Evolutionary conservation across 169 alveolate genomes (phyloP).

Genomic region (Amoebophrya sp.): DNA sequence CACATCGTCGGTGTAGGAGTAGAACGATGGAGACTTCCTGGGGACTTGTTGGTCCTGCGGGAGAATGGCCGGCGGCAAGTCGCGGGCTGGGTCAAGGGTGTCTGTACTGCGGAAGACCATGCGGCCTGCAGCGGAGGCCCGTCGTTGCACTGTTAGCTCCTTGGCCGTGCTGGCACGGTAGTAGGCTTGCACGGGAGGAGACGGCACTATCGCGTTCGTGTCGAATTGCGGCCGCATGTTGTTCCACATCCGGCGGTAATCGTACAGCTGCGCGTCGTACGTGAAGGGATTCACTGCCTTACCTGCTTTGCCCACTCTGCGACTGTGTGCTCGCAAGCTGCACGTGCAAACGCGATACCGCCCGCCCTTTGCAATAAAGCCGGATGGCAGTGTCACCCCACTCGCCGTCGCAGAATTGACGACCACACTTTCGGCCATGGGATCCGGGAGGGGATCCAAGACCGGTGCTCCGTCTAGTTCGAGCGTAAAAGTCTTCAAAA

Average conservation of each 20-base stretch:
- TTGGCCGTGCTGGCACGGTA: neutral
- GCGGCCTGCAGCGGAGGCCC: neutral
- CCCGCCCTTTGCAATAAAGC: neutral
- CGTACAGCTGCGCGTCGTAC: neutral
- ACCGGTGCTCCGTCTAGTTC: neutral
- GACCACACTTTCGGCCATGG: neutral
- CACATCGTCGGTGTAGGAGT: neutral
- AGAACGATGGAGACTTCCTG: neutral
- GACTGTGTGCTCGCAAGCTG: neutral
- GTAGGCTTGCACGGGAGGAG: neutral
- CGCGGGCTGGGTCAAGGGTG: neutral
- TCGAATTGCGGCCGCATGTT: neutral
- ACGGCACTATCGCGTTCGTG: too few relatives aligned
- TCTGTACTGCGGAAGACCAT: neutral
- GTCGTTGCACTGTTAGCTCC: neutral
- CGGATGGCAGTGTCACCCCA: neutral
- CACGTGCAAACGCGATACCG: neutral
- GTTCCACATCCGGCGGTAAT: neutral
- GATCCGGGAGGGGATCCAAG: neutral
- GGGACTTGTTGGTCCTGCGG: conserved; percentile 5
- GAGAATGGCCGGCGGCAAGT: neutral
- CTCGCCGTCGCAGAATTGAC: neutral
- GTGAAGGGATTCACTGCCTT: neutral
- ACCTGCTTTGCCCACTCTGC: neutral
- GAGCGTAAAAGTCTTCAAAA: neutral